A percentile compares a stretch with the other conserved stretches of the same genome.
Evolutionary conservation across 2,329 filamentous ascomycete genomes (phyloP).

Genomic region (Clarireedia hainanense): DNA sequence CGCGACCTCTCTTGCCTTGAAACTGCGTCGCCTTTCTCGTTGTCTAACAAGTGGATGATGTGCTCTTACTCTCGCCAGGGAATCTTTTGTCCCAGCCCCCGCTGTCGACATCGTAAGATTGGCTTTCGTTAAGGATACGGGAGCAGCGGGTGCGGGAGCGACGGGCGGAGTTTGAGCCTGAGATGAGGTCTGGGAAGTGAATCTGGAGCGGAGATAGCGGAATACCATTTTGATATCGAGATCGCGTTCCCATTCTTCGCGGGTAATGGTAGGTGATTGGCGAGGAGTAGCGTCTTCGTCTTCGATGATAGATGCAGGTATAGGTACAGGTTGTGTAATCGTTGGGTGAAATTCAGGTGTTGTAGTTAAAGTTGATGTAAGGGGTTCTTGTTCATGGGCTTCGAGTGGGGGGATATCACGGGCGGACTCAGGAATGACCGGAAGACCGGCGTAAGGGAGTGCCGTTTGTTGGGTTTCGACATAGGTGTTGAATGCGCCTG

Average conservation of each 20-base stretch:
- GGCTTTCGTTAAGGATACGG: conserved; percentile 18
- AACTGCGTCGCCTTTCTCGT: conserved; percentile 39
- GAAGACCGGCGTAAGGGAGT: conserved; percentile 71
- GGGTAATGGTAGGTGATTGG: conserved; percentile 15
- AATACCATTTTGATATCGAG: conserved; percentile 90
- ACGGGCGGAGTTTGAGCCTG: conserved; percentile 32
- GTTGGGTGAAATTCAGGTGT: conserved; percentile 18
- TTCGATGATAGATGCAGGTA: conserved; percentile 9
- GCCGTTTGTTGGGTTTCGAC: conserved; percentile 54
- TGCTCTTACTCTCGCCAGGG: conserved; percentile 71
- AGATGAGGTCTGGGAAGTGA: conserved; percentile 42
- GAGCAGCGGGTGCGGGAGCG: conserved; percentile 28
- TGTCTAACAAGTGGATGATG: conserved; percentile 71
- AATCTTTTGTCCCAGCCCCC: conserved; percentile 66
- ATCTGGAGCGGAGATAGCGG: conserved; percentile 72
- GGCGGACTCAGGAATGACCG: conserved; percentile 49
- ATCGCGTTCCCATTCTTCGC: conserved; percentile 74
- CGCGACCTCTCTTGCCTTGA: conserved; percentile 19
- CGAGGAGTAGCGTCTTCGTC: conserved; percentile 20
- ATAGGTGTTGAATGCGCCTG: conserved; percentile 83
- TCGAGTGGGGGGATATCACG: neutral
- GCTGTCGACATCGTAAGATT: conserved; percentile 46
- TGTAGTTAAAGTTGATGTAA: conserved; percentile 8
- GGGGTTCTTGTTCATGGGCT: conserved; percentile 19
- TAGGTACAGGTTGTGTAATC: conserved; percentile 17